Percentiles rank a stretch among this genome's conserved stretches.
Conservation (phyloP, 306 rosid genomes). For the Rosa rugosa region DNA sequence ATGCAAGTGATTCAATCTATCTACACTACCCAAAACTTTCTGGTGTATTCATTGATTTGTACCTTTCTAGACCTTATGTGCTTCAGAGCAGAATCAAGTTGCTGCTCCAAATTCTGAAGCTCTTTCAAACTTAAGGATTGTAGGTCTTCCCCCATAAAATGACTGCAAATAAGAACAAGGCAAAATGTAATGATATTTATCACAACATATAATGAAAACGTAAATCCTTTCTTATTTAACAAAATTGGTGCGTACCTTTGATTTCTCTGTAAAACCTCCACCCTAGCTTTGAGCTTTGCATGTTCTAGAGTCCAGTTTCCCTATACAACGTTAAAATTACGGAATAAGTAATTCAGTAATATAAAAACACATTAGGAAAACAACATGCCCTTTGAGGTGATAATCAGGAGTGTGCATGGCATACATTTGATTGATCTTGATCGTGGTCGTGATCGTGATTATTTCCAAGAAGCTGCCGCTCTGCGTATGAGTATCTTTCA, state of each 20-base stretch:
- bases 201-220: too few species aligned
- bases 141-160: slow-evolving; percentile 77
- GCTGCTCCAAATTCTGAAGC: slow-evolving; percentile 85
- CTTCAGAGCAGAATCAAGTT: slow-evolving; percentile 79
- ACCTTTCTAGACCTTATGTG: slow-evolving; percentile 80
- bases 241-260: slow-evolving; percentile 39
- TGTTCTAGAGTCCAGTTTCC: slow-evolving; percentile 77
- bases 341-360: not conserved
- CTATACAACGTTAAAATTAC: slow-evolving; percentile 26
- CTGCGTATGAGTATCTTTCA: slow-evolving; percentile 73
- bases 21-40: not conserved
- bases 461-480: slow-evolving; percentile 49
- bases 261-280: slow-evolving; percentile 69
- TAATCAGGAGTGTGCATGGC: not conserved
- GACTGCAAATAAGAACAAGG: slow-evolving; percentile 42
- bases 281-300: slow-evolving; percentile 78
- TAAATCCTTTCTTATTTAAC: not conserved
- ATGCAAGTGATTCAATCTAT: not conserved
- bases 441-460: slow-evolving; percentile 22
- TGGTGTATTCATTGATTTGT: slow-evolving; percentile 5
- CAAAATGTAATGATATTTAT: not conserved
- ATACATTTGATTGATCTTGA: slow-evolving; percentile 39
- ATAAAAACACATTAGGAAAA: not conserved
- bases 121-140: slow-evolving; percentile 58
- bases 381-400: not conserved